Evolutionary conservation across 1,284 basidiomycete species (phyloP).

Genomic region (Trichosporon inkin): DNA sequence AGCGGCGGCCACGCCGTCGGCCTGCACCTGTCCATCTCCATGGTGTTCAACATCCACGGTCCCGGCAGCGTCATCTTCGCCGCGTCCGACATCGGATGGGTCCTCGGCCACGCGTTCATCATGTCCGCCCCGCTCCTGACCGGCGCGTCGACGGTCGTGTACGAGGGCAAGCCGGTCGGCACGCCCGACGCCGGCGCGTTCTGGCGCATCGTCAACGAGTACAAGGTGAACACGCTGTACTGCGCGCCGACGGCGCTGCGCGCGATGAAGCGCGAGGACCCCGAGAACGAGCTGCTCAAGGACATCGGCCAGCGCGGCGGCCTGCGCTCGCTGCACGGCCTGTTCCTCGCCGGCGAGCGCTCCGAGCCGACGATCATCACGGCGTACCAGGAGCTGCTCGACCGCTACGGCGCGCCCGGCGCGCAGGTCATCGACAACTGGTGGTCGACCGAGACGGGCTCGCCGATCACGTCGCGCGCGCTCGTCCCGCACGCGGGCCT

Average conservation of each 20-base stretch:
- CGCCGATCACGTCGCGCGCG: conserved; percentile 40
- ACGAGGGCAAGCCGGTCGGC: conserved; percentile 92
- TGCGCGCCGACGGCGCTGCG: conserved; percentile 64
- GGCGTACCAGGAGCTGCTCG: conserved; percentile 24
- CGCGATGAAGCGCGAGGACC: conserved; percentile 27
- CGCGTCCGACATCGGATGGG: conserved; percentile 97
- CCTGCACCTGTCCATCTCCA: conserved; percentile 79
- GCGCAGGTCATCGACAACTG: conserved; percentile 77
- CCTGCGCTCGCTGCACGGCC: conserved; percentile 18
- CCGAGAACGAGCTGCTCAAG: conserved; percentile 17
- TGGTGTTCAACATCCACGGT: conserved; percentile 82
- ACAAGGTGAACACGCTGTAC: conserved; percentile 87
- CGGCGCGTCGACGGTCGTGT: conserved; percentile 82
- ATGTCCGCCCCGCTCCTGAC: conserved; percentile 78
- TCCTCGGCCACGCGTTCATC: conserved; percentile 94
- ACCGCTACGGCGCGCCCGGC: conserved; percentile 19
- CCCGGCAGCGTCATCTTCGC: conserved; percentile 28
- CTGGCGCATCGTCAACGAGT: conserved; percentile 86
- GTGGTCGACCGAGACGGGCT: conserved; percentile 94
- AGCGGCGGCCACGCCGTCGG: conserved; percentile 86
- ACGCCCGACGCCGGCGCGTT: conserved; percentile 80
- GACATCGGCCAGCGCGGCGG: conserved; percentile 17
- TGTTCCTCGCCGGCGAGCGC: conserved; percentile 26
- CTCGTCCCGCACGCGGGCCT: conserved; percentile 62
- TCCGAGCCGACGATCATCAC: conserved; percentile 25